Base-by-base conservation (phyloP, 306 rosid genomes). In the Cucumis sativus region DNA sequence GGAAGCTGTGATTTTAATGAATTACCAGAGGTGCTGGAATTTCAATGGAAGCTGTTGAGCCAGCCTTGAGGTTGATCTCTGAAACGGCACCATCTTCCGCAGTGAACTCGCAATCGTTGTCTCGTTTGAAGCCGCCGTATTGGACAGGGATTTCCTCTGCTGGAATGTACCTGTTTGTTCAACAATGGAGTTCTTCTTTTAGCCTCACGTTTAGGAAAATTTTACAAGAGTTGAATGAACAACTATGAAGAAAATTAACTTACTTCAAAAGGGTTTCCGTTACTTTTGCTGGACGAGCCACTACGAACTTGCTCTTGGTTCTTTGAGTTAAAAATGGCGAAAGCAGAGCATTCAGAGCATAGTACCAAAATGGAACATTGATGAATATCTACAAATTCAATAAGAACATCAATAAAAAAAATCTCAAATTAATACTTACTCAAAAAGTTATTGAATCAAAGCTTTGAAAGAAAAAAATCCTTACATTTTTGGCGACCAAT, bases 311-410 rank as follows among this genome's bases (percentile, higher is more conserved):
- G 89, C 89, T 86, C 84, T 83, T 93, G 40, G 93, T 93, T 88
- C 98, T 84, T 81, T 89, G 97, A 14, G 98, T 93, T 66, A 93
- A 78, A 87, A 93, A 93, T 35, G 98, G 88, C 61, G 91, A 84
- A 47, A 93, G 66, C 23, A 93, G 78, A 60, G 95, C 88, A 59
- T 87, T 89, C 60, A 95, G 83, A 49, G 98, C 97, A 40, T 89
- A 95, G 83, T 89, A 95, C 98, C 98, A 95, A 85, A 91, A 92
- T 0, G 98, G 98, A 57, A 88, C 97, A 76, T 95, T 95, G 82
- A 95, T 92, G 83, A 95, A 92, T 54, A 92, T 81, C 98, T 94
- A 79, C 66, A 59, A 68, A 21, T 67, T n/a, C 55, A 43, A 68
- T 20, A 2, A 25, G 10, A n/a, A 41, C 15, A 60, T 58, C 18